phyloP scores from a whole-genome alignment of 2,329 filamentous ascomycete genomes.

The Pezicula neosporulosa region DNA sequence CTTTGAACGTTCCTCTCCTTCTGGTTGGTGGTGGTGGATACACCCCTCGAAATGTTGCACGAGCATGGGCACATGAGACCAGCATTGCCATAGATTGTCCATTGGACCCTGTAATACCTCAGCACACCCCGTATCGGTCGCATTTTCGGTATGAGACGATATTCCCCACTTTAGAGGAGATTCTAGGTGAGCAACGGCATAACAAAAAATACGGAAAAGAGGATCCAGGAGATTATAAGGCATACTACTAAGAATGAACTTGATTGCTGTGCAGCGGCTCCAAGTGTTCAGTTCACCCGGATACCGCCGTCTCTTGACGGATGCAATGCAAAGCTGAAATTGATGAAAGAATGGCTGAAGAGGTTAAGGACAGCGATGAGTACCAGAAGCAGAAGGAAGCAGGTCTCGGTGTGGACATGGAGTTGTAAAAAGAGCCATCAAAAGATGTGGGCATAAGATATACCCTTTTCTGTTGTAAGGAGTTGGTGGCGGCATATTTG shows the following conservation, averaged over 20 bases:
- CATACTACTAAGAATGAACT: slow-evolving; percentile 83
- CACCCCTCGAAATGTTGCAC: slow-evolving; percentile 92
- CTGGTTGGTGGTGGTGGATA: slow-evolving; percentile 95
- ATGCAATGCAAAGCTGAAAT: slow-evolving; percentile 64
- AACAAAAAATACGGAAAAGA: slow-evolving; percentile 80
- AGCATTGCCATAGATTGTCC: slow-evolving; percentile 79
- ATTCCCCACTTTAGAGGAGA: slow-evolving; percentile 79
- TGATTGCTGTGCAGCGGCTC: slow-evolving; percentile 77
- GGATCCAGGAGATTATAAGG: slow-evolving; percentile 71
- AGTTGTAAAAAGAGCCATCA: slow-evolving; percentile 27
- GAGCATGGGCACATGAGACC: slow-evolving; percentile 96
- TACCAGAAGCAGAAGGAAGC: slow-evolving; percentile 51
- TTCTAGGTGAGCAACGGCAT: slow-evolving; percentile 59
- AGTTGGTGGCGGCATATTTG: background rate
- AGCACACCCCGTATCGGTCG: slow-evolving; percentile 78
- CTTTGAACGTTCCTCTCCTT: slow-evolving; percentile 74
- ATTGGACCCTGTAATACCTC: slow-evolving; percentile 70
- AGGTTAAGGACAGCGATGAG: slow-evolving; percentile 56
- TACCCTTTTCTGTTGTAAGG: background rate
- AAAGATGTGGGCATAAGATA: background rate
- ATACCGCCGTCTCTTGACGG: slow-evolving; percentile 75
- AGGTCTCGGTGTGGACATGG: slow-evolving; percentile 54
- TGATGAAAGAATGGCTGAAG: slow-evolving; percentile 64
- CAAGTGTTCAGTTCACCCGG: slow-evolving; percentile 79
- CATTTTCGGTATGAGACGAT: slow-evolving; percentile 86